Evolutionary conservation across 352 stramenopile genomes (phyloP).

Genomic region (Phytophthora nicotianae): DNA sequence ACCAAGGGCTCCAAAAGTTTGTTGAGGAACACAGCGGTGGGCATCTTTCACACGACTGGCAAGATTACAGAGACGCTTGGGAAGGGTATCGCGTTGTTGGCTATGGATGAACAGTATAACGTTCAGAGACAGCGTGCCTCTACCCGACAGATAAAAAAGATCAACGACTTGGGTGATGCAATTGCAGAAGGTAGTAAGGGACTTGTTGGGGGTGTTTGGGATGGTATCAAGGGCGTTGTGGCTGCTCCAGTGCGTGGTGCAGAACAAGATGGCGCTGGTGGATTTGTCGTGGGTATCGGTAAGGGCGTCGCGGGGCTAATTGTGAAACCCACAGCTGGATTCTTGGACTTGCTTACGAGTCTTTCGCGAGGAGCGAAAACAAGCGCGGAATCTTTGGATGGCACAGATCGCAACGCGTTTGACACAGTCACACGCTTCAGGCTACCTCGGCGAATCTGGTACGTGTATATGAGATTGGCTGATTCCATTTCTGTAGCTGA

Average conservation of each 20-base stretch:
- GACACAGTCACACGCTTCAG: conserved; percentile 66
- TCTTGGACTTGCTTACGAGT: conserved; percentile 84
- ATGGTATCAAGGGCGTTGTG: conserved; percentile 84
- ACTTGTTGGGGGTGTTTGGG: conserved; percentile 79
- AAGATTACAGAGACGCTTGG: conserved; percentile 91
- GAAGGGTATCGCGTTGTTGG: conserved; percentile 83
- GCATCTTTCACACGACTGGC: conserved; percentile 90
- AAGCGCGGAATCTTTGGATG: conserved; percentile 80
- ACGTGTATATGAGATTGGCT: conserved; percentile 18
- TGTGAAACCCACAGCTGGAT: conserved; percentile 82
- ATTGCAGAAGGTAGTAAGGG: conserved; percentile 86
- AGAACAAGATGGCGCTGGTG: conserved; percentile 73
- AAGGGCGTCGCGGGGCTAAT: conserved; percentile 85
- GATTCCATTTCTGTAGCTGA: too few relatives aligned
- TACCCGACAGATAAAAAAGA: conserved; percentile 75
- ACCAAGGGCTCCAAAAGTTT: conserved; percentile 89
- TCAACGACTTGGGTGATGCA: conserved; percentile 78
- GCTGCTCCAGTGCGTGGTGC: conserved; percentile 77
- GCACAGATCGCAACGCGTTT: conserved; percentile 47
- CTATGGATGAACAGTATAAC: conserved; percentile 91
- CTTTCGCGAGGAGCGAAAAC: conserved; percentile 82
- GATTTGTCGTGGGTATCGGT: conserved; percentile 85
- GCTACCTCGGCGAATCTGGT: conserved; percentile 79
- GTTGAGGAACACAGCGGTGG: conserved; percentile 84
- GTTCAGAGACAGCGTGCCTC: conserved; percentile 78